Evolutionary conservation across 2,329 filamentous ascomycete genomes (phyloP), one percentile per base, ranked within the genome.

Genomic region (Claviceps sp.): DNA sequence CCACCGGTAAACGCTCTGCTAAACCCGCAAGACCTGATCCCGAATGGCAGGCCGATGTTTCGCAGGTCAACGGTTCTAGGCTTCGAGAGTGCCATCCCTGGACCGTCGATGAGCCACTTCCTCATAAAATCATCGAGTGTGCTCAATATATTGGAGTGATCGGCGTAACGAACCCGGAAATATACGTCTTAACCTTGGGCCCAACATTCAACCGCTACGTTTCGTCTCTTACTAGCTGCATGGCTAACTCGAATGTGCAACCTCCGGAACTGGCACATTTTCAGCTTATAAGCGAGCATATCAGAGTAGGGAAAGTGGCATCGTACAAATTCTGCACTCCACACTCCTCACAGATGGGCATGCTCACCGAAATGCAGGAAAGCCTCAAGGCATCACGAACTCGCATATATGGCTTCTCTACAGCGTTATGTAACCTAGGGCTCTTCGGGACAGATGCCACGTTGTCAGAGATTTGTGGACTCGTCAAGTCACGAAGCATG

Each of bases 1-100:
- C 74, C 2, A 78, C 75, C 0, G 77, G 67, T 2, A 70, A 68
- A 49, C 62, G 65, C n/a, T 53, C 59, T 5, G 58, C 57, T 29
- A 66, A 63, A 50, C 56, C 60, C 17, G 62, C 64, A 22, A 56
- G 57, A 6, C 50, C 53, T 7, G 62, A 66, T 39, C 57, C 55
- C 16, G 58, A 52, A 26, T 58, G 45, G 44, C 53, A 53, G 34
- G 29, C 23, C 29, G 52, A 50, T 40, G 11, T 50, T 34, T 49
- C 50, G 40, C 54, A 52, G 20, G 51, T 54, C 47, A 52, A 55
- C 23, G 51, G 52, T 9, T 17, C 43, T 23, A 50, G 52, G 1
- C 51, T 58, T 9, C 51, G 56, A 5, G 55, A 59, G 47, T 58
- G 59, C 36, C 61, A 63, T 4, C 60, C 62, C 0, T 69, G 67